phyloP scores from a whole-genome alignment of 2,329 filamentous ascomycete species.

The Dothistroma septosporum region DNA sequence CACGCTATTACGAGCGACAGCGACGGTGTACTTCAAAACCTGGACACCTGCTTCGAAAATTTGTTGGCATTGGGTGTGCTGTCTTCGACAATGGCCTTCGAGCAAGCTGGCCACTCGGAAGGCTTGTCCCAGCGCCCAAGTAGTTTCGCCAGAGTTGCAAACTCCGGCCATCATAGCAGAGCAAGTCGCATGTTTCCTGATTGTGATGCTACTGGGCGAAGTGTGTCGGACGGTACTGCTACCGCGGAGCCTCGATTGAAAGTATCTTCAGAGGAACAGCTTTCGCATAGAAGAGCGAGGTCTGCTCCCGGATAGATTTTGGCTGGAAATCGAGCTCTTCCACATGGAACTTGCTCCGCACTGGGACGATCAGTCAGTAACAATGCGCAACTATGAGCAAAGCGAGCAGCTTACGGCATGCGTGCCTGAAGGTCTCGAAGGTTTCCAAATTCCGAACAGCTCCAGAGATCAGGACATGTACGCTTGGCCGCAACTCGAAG shows the following conservation, averaged over 20 bases:
- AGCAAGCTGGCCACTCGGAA: too few relatives aligned
- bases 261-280: conserved; percentile 35
- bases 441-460: conserved; percentile 68
- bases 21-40: too few relatives aligned
- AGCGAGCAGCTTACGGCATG: conserved; percentile 48
- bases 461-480: conserved; percentile 63
- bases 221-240: too few relatives aligned
- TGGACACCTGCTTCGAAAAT: too few relatives aligned
- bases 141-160: too few relatives aligned
- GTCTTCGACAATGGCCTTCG: too few relatives aligned
- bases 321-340: conserved; percentile 31
- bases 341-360: conserved; percentile 31
- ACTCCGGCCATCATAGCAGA: too few relatives aligned
- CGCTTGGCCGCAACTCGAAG: conserved; percentile 52
- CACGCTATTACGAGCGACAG: too few relatives aligned
- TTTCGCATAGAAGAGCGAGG: conserved; percentile 35
- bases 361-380: conserved; percentile 18
- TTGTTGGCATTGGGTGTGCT: too few relatives aligned
- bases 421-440: conserved; percentile 59
- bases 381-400: neutral
- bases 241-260: conserved; percentile 12
- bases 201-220: too few relatives aligned
- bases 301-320: conserved; percentile 32
- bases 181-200: too few relatives aligned
- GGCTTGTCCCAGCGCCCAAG: too few relatives aligned